Evolutionary conservation across 768 basidiomycete genomes (phyloP).

Genomic region (Chiua virens): DNA sequence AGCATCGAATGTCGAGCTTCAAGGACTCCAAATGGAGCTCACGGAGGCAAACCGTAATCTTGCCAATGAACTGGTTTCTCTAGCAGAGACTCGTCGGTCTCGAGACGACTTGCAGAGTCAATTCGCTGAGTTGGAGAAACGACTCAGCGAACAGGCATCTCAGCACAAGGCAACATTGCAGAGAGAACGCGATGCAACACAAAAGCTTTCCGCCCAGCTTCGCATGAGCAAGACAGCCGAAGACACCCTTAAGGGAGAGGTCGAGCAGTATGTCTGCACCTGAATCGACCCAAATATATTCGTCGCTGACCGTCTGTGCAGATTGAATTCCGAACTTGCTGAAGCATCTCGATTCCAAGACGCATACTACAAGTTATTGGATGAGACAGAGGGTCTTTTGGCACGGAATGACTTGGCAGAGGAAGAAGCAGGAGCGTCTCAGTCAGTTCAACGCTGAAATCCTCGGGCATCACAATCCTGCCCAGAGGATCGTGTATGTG

Average conservation of each 20-base stretch:
- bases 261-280: conserved; percentile 55
- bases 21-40: conserved; percentile 41
- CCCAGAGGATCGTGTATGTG: conserved; percentile 84
- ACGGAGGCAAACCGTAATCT: conserved; percentile 19
- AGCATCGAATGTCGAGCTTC: conserved; percentile 42
- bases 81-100: conserved; percentile 12
- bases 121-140: conserved; percentile 25
- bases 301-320: conserved; percentile 20
- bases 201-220: conserved; percentile 49
- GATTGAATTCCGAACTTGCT: conserved; percentile 50
- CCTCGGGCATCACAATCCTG: conserved; percentile 79
- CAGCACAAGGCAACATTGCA: conserved; percentile 39
- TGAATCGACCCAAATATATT: too few relatives aligned
- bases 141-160: conserved; percentile 31
- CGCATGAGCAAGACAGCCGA: conserved; percentile 64
- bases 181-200: conserved; percentile 46
- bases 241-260: conserved; percentile 64
- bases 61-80: conserved; percentile 21
- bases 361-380: conserved; percentile 64
- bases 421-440: conserved; percentile 71
- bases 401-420: conserved; percentile 76
- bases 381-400: conserved; percentile 63
- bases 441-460: conserved; percentile 85
- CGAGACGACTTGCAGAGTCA: conserved; percentile 30
- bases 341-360: conserved; percentile 67